Evolutionary conservation across 2,329 filamentous ascomycete species (phyloP), one percentile per base, ranked within the genome.

Genomic region (Exophiala viscosa): DNA sequence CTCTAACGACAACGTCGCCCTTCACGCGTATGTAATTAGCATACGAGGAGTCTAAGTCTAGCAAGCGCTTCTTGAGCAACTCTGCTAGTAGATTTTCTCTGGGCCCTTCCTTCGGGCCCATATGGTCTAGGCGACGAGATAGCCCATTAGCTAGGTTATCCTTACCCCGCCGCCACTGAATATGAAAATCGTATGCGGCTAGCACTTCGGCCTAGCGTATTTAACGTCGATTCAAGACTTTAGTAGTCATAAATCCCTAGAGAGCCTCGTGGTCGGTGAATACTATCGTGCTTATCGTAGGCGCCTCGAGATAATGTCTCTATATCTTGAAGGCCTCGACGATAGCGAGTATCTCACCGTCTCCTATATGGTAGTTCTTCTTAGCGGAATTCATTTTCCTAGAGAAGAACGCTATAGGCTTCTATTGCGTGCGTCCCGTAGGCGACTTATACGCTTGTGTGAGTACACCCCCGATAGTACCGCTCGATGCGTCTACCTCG

Each of bases 181-280:
- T 33, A 52, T 41, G 9, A 15, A 23, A 23, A 11, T 44, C 9
- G n/a, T 52, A 45, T 41, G 15, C 14, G 39, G 18, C 20, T 41
- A 52, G 13, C 11, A 32, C 23, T 52, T 42, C 0, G 52, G 36
- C 13, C 50, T 42, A 13, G 38, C 48, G 28, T 62, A 11, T 0
- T 59, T 36, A 41, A 7, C 18, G 3, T 59, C 43, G 28, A 44
- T 36, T 50, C 62, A 23, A 23, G 20, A 23, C 6, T 6, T 23
- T 23, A 3, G 6, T 23, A 1, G 47, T 63, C 8, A 57, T 66
- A 49, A 69, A 69, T 38, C 62, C 61, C 14, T 52, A 35, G n/a
- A 69, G 42, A 23, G 67, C 67, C 44, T 64, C 61, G 50, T 68
- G 49, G 50, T 65, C 54, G 23, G 51, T 54, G 3, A 54, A 14